phyloP scores from a whole-genome alignment of 169 alveolate genomes.

The Hepatocystis sp. region DNA sequence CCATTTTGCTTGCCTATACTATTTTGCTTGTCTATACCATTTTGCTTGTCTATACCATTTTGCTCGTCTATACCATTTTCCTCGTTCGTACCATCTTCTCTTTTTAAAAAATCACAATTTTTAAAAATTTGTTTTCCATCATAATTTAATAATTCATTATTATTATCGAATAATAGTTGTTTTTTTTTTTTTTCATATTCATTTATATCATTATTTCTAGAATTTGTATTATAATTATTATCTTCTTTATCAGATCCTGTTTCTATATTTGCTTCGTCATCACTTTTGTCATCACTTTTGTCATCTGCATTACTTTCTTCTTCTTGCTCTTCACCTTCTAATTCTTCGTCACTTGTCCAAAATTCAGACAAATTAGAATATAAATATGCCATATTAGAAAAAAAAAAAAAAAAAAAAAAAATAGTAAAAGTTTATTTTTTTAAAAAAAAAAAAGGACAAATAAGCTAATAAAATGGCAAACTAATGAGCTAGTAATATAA shows the following conservation, averaged over 20 bases:
- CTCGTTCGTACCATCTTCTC: too few species aligned
- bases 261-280: constrained; percentile 12
- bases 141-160: constrained; percentile 16
- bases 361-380: constrained; percentile 83
- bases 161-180: background rate
- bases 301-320: constrained; percentile 16
- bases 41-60: too few species aligned
- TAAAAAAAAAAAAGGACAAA: too few species aligned
- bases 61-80: too few species aligned
- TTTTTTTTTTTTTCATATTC: background rate
- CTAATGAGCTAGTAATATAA: too few species aligned
- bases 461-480: too few species aligned
- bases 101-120: constrained; percentile 12
- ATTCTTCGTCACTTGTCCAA: constrained; percentile 89
- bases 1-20: too few species aligned
- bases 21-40: too few species aligned
- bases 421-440: too few species aligned
- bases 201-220: background rate
- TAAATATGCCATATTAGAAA: constrained; percentile 75
- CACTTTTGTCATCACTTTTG: constrained; percentile 26
- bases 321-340: constrained; percentile 51
- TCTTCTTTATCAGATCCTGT: background rate
- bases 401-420: background rate
- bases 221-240: background rate
- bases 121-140: constrained; percentile 22